Percentiles rank a stretch among this genome's conserved stretches.
phyloP scores from a whole-genome alignment of 371 early-diverging fungal species.

The Haplosporangium sp. region DNA sequence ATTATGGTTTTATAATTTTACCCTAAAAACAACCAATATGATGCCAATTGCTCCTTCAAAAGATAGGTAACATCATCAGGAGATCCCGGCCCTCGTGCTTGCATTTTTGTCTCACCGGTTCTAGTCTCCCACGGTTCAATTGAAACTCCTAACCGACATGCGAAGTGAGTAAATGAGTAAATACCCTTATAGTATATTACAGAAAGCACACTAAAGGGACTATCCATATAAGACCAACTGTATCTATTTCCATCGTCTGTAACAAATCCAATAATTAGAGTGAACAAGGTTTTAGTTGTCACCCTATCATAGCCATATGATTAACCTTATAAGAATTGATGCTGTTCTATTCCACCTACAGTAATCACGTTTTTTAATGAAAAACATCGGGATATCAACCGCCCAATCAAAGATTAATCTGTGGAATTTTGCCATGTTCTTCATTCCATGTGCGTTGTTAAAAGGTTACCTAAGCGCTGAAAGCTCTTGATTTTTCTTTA shows the following conservation, averaged over 20 bases:
- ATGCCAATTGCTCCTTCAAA: constrained; percentile 3
- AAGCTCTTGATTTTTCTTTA: no score
- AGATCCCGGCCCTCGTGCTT: constrained; percentile 2
- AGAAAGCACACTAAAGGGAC: not conserved
- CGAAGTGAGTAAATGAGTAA: not conserved
- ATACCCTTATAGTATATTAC: not conserved
- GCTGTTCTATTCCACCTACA: not conserved
- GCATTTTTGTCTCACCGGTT: not conserved
- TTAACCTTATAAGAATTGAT: not conserved
- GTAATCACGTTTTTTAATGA: not conserved
- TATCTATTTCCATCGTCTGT: not conserved
- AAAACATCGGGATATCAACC: not conserved
- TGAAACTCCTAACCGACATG: not conserved
- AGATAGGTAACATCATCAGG: not conserved
- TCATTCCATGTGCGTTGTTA: not conserved
- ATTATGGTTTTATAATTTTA: no score
- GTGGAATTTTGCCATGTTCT: no score
- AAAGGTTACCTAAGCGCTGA: not conserved
- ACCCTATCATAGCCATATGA: not conserved
- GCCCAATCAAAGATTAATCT: not conserved
- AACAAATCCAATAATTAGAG: not conserved
- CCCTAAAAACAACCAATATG: not conserved
- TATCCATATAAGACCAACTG: no score
- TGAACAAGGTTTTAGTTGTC: not conserved
- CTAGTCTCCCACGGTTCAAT: not conserved